phyloP scores from a whole-genome alignment of 2,329 filamentous ascomycete species.

The Fusarium sp. region DNA sequence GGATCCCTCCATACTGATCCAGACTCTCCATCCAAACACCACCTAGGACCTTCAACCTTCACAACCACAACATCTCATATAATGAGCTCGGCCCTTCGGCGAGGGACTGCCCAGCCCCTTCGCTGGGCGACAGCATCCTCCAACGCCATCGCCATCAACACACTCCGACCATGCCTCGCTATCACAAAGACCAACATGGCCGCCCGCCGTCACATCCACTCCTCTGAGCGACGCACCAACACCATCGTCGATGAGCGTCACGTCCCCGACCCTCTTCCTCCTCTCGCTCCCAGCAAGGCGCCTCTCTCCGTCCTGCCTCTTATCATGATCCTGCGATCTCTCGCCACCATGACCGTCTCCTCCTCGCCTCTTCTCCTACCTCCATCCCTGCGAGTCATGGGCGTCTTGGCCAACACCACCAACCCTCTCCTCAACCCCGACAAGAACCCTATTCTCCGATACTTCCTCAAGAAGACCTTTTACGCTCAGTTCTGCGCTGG shows the following conservation, averaged over 20 bases:
- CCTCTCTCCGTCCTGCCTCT: slow-evolving; percentile 77
- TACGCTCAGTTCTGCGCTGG: slow-evolving; percentile 94
- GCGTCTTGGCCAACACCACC: slow-evolving; percentile 76
- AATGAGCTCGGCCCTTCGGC: slow-evolving; percentile 48
- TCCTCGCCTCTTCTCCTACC: slow-evolving; percentile 77
- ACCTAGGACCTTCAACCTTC: slow-evolving; percentile 16
- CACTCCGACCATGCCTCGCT: slow-evolving; percentile 40
- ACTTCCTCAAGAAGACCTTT: slow-evolving; percentile 82
- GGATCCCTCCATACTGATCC: slow-evolving; percentile 42
- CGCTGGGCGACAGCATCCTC: slow-evolving; percentile 42
- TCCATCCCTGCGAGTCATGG: slow-evolving; percentile 78
- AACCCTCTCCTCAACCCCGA: slow-evolving; percentile 79
- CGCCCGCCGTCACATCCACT: slow-evolving; percentile 53
- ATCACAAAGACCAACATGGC: slow-evolving; percentile 33
- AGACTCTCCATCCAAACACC: slow-evolving; percentile 13
- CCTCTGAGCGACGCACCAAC: slow-evolving; percentile 54
- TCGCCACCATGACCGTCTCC: slow-evolving; percentile 77
- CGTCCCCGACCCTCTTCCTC: slow-evolving; percentile 51
- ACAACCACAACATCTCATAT: slow-evolving; percentile 25
- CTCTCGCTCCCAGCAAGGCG: slow-evolving; percentile 49
- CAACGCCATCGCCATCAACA: slow-evolving; percentile 38
- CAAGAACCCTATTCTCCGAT: slow-evolving; percentile 77
- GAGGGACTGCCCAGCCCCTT: slow-evolving; percentile 47
- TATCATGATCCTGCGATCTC: slow-evolving; percentile 75
- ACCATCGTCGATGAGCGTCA: slow-evolving; percentile 53